Conservation (phyloP, 192 early-diverging fungal species). For the Spizellomyces punctatus region DNA sequence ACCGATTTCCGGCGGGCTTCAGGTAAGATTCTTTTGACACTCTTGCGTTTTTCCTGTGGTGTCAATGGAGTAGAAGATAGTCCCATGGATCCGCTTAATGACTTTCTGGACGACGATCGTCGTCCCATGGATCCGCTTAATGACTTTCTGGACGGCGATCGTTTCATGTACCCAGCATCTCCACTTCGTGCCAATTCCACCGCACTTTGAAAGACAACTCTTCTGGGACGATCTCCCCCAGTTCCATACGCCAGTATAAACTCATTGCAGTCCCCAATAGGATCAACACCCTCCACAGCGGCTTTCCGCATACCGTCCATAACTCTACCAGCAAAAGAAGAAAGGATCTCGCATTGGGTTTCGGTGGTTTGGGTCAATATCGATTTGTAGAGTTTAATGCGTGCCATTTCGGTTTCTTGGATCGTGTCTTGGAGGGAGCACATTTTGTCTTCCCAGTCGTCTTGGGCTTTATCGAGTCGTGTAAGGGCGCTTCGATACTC, state of each 20-base stretch:
- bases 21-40: no score
- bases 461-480: background rate
- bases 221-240: background rate
- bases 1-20: no score
- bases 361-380: background rate
- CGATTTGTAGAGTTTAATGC: background rate
- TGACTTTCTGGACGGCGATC: no score
- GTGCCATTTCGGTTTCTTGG: background rate
- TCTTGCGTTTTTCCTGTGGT: no score
- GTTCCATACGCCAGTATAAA: slow-evolving; percentile 1
- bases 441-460: slow-evolving; percentile 1
- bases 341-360: background rate
- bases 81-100: no score
- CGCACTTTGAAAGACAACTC: background rate
- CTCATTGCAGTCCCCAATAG: background rate
- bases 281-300: background rate
- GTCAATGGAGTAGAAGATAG: no score
- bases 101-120: no score
- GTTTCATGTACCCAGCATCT: background rate
- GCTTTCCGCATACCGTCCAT: background rate
- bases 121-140: no score
- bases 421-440: background rate
- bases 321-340: background rate
- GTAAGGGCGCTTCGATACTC: background rate
- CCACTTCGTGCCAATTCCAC: background rate